A percentile compares a stretch with the other conserved stretches of the same genome.
Conservation (phyloP, 2,329 filamentous ascomycete species). For the Pseudomassariella vexata region DNA sequence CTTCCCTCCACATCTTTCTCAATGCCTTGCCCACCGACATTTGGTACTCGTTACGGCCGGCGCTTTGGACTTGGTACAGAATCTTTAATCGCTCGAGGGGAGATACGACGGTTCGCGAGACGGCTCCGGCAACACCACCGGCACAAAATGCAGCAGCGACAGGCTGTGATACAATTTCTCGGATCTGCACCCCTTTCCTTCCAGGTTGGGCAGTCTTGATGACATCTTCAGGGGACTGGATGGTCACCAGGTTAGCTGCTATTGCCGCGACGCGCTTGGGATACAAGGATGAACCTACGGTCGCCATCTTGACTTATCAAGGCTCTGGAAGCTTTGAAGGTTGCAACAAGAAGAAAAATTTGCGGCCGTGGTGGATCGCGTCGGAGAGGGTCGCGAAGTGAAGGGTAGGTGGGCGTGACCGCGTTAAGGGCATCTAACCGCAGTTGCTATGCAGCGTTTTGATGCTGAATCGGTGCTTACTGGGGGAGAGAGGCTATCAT, state of each 20-base stretch:
- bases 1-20: slow-evolving; percentile 92
- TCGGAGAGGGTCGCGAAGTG: slow-evolving; percentile 4
- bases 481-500: slow-evolving; percentile 10
- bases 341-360: slow-evolving; percentile 5
- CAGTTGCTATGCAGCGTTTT: background rate
- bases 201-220: slow-evolving; percentile 23
- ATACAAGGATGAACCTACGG: slow-evolving; percentile 24
- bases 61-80: slow-evolving; percentile 92
- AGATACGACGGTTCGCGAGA: slow-evolving; percentile 96
- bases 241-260: slow-evolving; percentile 10
- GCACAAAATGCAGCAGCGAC: slow-evolving; percentile 89
- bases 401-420: slow-evolving; percentile 10
- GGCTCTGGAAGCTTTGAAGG: no score
- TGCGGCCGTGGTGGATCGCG: no score
- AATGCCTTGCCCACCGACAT: slow-evolving; percentile 85
- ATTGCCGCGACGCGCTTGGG: slow-evolving; percentile 6
- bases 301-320: slow-evolving; percentile 27
- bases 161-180: slow-evolving; percentile 65
- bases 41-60: slow-evolving; percentile 86
- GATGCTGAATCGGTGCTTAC: background rate
- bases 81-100: slow-evolving; percentile 96
- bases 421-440: slow-evolving; percentile 13
- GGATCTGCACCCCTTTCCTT: slow-evolving; percentile 27
- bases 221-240: slow-evolving; percentile 18
- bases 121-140: slow-evolving; percentile 88